Base-by-base conservation (phyloP, 345 rosid genomes). In the Citrus sinensis region DNA sequence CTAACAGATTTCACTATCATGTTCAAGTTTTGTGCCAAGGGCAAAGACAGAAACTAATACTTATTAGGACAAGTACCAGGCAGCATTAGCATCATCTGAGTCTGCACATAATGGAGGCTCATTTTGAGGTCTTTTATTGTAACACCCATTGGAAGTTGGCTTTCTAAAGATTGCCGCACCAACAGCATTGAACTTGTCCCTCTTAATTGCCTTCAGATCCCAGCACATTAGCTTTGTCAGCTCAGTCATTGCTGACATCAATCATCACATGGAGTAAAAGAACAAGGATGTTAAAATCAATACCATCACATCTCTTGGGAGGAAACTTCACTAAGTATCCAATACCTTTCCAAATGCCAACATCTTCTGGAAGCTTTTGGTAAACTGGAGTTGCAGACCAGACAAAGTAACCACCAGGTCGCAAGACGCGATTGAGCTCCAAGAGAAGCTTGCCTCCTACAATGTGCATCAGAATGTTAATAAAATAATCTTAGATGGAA, bases 341-440 rank as follows among this genome's bases (percentile, higher is more conserved):
- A 49, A 17, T 70, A 93, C 99, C 98, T 86, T 88, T 81, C 97
- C 99, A 93, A 78, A 95, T 95, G 80, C 85, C 92, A 83, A 87
- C 87, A 85, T 93, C 96, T 82, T 93, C 98, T 39, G 78, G 84
- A 68, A 85, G 87, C 86, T 91, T 95, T 79, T 87, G 90, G 77
- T 96, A 94, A 74, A 93, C 91, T 49, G 99, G 98, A 79, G 99
- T 94, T 13, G 98, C 99, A 73, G 98, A 95, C 98, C 98, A 94
- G 70, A 96, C 90, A 80, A 96, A 96, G 88, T 86, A 94, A 78
- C 97, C 99, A 78, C 98, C 97, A 16, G 99, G 98, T 71, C 97
- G 86, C 85, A 96, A 76, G 40, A 90, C 88, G 74, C 97, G 98
- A 78, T 92, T 92, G 86, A 96, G 86, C 86, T 96, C 99, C 85